Percentiles rank a stretch among this genome's conserved stretches.
These are phyloP conservation scores for Tetracladium marchalianum DNA, from an alignment of 495 filamentous ascomycete species.

Conservation along the genomic window DNA sequence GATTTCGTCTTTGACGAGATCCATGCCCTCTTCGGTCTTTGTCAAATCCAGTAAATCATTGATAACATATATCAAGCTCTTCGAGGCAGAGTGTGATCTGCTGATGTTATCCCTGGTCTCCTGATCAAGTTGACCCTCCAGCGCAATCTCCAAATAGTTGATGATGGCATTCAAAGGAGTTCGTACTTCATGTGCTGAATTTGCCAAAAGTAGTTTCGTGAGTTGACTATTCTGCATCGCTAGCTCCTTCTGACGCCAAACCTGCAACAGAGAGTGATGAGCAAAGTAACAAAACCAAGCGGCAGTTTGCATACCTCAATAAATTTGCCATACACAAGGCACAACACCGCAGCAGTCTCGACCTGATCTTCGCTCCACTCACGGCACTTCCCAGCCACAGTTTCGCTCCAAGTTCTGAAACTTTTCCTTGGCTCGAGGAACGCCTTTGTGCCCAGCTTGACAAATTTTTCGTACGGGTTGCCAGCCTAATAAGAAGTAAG, in stretches of 20 bases:
- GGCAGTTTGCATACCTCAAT: conserved; percentile 46
- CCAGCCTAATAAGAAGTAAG: conserved; percentile 58
- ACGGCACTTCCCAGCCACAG: conserved; percentile 61
- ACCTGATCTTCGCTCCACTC: conserved; percentile 70
- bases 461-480: conserved; percentile 78
- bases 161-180: conserved; percentile 94
- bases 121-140: conserved; percentile 71
- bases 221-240: conserved; percentile 74
- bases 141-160: conserved; percentile 89
- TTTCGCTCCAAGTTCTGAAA: conserved; percentile 70
- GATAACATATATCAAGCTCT: conserved; percentile 90
- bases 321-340: conserved; percentile 79
- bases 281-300: neutral
- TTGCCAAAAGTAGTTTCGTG: conserved; percentile 72
- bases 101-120: conserved; percentile 85
- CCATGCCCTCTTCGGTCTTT: conserved; percentile 74
- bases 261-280: conserved; percentile 22
- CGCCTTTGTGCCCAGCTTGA: conserved; percentile 54
- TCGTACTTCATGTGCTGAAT: conserved; percentile 90
- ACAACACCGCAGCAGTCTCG: conserved; percentile 82
- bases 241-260: conserved; percentile 88
- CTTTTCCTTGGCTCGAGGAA: conserved; percentile 69
- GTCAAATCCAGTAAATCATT: conserved; percentile 92
- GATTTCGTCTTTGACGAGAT: conserved; percentile 70
- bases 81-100: conserved; percentile 88